Base-by-base conservation (phyloP, 805 yeast species). In the Candida takata region DNA sequence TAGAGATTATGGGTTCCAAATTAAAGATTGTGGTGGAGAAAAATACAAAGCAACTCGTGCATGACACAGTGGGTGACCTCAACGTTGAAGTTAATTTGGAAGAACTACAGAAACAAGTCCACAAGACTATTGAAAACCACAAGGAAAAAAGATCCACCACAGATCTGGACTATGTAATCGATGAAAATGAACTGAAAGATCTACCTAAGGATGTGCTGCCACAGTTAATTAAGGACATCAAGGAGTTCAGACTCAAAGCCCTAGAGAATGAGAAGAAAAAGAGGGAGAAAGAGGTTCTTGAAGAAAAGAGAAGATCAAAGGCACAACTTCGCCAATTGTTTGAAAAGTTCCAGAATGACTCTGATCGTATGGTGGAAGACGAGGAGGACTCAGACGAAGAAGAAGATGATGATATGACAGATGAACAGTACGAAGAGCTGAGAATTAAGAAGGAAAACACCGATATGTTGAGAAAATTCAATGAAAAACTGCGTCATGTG, bases 191-290 rank as follows among this genome's bases (percentile, higher is more conserved):
- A 46, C 52, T 79, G 36, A 58, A 65, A 11, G 84, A 74, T 43
- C 69, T 78, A 4, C 83, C 84, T 3, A 54, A 58, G 17, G 70
- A 70, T 18, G 60, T 72, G 62, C 54, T 70, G 30, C 78, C 74
- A 15, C 60, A 58, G n/a, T 70, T 77, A 25, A 68, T 64, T 14
- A 64, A 65, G 37, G 75, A 72, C 38, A 69, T 79, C 37, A 62
- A 75, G 38, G 70, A 67, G 41, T 79, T 79, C 49, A 57, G 84
- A 48, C 60, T 76, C 16, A 67, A 66, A 29, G 79, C 77, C 19
- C 49, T 75, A 35, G 66, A 66, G 27, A 55, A 72, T 19, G 84
- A 77, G 37, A 62, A 65, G 35, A 64, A 64, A 31, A 70, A 73
- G 31, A 62, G 80, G 29, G 70, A 67, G 33, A 61, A 61, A 38